phyloP scores from a whole-genome alignment of 768 basidiomycete species.

The Podaxis carcinomalis region DNA sequence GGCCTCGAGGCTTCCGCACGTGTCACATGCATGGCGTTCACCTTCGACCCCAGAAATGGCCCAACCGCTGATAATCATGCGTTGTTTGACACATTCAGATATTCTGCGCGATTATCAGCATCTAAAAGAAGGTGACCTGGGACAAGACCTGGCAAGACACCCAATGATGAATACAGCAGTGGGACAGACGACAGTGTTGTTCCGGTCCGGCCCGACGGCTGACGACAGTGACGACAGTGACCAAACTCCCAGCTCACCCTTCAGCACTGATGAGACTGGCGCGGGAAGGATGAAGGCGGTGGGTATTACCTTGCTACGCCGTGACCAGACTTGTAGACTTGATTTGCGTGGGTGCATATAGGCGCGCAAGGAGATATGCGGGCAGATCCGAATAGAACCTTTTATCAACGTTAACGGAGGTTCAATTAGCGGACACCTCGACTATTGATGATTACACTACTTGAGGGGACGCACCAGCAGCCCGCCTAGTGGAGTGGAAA shows the following conservation, averaged over 20 bases:
- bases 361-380: slow-evolving; percentile 15
- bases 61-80: not conserved
- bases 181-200: not conserved
- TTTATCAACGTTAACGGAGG: not conserved
- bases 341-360: not conserved
- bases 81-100: not conserved
- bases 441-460: not conserved
- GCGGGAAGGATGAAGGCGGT: not conserved
- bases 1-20: not conserved
- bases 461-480: not conserved
- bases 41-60: not conserved
- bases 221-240: not conserved
- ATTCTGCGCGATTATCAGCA: not conserved
- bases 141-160: not conserved
- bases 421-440: not conserved
- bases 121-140: not conserved
- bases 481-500: slow-evolving; percentile 16
- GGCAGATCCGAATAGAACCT: not conserved
- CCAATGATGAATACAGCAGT: not conserved
- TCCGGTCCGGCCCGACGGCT: not conserved
- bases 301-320: too few relatives aligned
- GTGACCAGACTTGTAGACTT: too few relatives aligned
- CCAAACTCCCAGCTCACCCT: not conserved
- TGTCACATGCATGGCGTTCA: not conserved
- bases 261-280: not conserved